Base-by-base conservation (phyloP, 495 filamentous ascomycete genomes). In the Lasiosphaeris hirsuta region DNA sequence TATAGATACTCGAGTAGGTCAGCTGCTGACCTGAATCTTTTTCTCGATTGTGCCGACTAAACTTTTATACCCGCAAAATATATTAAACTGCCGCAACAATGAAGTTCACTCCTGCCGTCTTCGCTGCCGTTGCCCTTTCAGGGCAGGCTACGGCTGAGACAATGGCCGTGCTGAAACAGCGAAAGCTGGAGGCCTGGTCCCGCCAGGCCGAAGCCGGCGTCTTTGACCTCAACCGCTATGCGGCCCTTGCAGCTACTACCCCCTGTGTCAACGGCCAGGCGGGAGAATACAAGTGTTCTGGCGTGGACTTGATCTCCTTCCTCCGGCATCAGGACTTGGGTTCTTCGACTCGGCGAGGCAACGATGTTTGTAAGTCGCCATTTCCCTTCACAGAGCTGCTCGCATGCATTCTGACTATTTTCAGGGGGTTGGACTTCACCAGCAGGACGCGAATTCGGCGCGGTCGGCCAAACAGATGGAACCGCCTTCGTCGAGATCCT, bases 391-490 rank as follows among this genome's bases (percentile, higher is more conserved):
- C 18, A 19, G 8, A 3, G 8, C 36, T 36, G n/a, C 4, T 19
- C 37, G 13, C 13, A 10, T 55, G 10, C 19, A 1, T 44, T n/a
- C 34, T 51, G 30, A 51, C 49, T 40, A 18, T 8, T 45, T 5
- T 7, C 34, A 55, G 52, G 52, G 52, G 77, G 75, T 2, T 78
- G 77, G 77, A 80, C 78, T 3, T 73, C 72, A 0, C 43, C 57
- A 5, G 63, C 69, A 7, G 77, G 75, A 5, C 68, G 77, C 10
- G 77, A 80, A 54, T 73, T 80, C 59, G 68, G 71, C 13, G 72
- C 73, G n/a, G 68, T 80, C 50, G 77, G 76, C 11, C 77, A 80
- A 58, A 63, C 69, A 23, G 77, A 80, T 52, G 77, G 76, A 23
- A 66, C 77, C 7, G 72, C 77, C 2, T 80, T 80, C 46, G 71